These are phyloP conservation scores for Gloeostereum incarnatum DNA, from an alignment of 768 basidiomycete genomes.

Conservation along the genomic window DNA sequence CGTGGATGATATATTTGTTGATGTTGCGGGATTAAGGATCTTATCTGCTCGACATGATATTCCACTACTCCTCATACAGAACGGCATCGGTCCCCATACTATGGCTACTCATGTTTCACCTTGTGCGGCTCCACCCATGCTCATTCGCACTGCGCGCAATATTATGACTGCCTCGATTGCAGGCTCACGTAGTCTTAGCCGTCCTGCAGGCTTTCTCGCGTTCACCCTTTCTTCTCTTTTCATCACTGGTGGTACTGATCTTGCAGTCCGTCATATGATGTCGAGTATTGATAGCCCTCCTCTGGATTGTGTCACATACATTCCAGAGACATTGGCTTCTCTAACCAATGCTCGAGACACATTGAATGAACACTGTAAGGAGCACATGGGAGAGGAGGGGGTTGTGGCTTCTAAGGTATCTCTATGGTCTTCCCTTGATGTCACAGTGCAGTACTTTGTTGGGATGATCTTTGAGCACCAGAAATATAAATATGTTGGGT, in stretches of 20 bases:
- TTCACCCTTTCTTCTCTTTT: conserved; percentile 27
- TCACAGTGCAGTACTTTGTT: conserved; percentile 30
- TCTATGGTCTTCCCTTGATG: conserved; percentile 11
- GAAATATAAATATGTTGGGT: conserved; percentile 29
- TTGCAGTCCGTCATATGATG: conserved; percentile 21
- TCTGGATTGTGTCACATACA: conserved; percentile 32
- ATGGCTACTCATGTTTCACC: conserved; percentile 17
- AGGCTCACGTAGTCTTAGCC: conserved; percentile 13
- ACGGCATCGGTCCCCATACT: conserved; percentile 13
- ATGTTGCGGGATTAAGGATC: conserved; percentile 33
- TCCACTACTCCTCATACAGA: conserved; percentile 17
- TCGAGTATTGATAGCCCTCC: too few species aligned
- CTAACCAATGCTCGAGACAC: conserved; percentile 18
- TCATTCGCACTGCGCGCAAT: conserved; percentile 18
- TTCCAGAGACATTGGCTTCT: conserved; percentile 28
- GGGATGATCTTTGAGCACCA: conserved; percentile 38
- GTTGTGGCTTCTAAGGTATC: conserved; percentile 15
- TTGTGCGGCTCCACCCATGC: conserved; percentile 22
- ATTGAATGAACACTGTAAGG: conserved; percentile 15
- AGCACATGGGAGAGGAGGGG: conserved; percentile 20
- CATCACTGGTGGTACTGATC: conserved; percentile 19
- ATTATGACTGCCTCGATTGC: conserved; percentile 12
- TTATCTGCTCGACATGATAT: conserved; percentile 26
- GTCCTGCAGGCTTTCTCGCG: conserved; percentile 23
- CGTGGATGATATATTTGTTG: conserved; percentile 30